Evolutionary conservation across 2,329 filamentous ascomycete species (phyloP).

Genomic region (Fusarium heterosporum): DNA sequence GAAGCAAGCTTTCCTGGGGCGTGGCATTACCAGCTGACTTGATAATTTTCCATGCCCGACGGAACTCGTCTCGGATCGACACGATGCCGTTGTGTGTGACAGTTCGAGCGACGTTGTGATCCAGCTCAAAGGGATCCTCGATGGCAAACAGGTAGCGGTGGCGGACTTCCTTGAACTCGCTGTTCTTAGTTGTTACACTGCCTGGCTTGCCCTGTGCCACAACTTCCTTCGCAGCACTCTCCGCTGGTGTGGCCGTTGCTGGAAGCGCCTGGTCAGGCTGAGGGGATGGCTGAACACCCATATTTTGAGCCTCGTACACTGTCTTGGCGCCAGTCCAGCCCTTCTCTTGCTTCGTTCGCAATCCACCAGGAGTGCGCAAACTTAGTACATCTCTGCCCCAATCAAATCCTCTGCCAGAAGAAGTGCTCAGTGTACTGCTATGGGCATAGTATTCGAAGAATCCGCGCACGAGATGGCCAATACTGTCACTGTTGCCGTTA

Average conservation of each 20-base stretch:
- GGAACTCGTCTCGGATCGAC: constrained; percentile 85
- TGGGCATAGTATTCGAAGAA: constrained; percentile 92
- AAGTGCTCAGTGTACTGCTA: constrained; percentile 63
- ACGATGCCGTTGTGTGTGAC: constrained; percentile 87
- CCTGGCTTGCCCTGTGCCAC: constrained; percentile 24
- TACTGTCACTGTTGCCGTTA: constrained; percentile 74
- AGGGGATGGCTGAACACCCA: constrained; percentile 37
- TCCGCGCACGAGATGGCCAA: constrained; percentile 79
- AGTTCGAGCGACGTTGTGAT: constrained; percentile 89
- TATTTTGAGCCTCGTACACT: constrained; percentile 64
- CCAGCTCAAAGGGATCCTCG: constrained; percentile 89
- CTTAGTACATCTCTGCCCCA: constrained; percentile 86
- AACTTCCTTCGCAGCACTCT: constrained; percentile 2
- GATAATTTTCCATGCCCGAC: constrained; percentile 81
- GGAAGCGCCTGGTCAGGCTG: constrained; percentile 33
- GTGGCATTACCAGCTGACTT: constrained; percentile 59
- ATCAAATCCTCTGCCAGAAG: constrained; percentile 71
- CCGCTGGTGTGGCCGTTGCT: constrained; percentile 1
- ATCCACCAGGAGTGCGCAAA: constrained; percentile 76
- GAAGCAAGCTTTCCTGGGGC: constrained; percentile 62
- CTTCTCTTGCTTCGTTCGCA: constrained; percentile 80
- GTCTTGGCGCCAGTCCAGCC: constrained; percentile 89
- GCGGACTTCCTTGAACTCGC: constrained; percentile 74
- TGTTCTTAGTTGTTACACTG: constrained; percentile 47
- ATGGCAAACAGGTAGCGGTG: constrained; percentile 89